A percentile compares a stretch with the other conserved stretches of the same genome.
Evolutionary conservation across 495 filamentous ascomycete genomes (phyloP).

Genomic region (Xeromyces bisporus): DNA sequence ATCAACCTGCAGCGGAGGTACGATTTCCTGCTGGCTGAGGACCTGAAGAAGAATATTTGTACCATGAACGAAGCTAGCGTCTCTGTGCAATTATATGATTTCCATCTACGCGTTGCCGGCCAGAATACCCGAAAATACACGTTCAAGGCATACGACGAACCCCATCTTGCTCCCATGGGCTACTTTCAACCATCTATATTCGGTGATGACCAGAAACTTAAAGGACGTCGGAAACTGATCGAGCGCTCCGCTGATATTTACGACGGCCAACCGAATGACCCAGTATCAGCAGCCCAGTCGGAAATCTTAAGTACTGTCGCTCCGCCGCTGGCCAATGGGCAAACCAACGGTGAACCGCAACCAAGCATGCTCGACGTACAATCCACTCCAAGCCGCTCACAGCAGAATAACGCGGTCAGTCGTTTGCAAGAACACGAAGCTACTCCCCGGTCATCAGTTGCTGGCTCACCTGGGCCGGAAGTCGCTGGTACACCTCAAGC

Average conservation of each 20-base stretch:
- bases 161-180: slow-evolving; percentile 77
- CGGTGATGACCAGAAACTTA: slow-evolving; percentile 60
- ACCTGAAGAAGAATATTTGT: slow-evolving; percentile 78
- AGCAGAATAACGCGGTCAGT: slow-evolving; percentile 25
- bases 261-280: slow-evolving; percentile 79
- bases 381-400: slow-evolving; percentile 25
- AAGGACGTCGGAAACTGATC: slow-evolving; percentile 58
- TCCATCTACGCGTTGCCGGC: slow-evolving; percentile 74
- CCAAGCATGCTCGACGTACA: slow-evolving; percentile 15
- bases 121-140: slow-evolving; percentile 79
- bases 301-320: slow-evolving; percentile 55
- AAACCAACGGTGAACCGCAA: slow-evolving; percentile 17
- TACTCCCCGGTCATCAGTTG: slow-evolving; percentile 69
- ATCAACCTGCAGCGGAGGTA: slow-evolving; percentile 83
- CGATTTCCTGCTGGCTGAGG: slow-evolving; percentile 85
- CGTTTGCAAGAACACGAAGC: slow-evolving; percentile 39
- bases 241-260: slow-evolving; percentile 83
- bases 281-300: slow-evolving; percentile 67
- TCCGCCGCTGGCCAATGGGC: slow-evolving; percentile 31
- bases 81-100: slow-evolving; percentile 63
- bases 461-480: slow-evolving; percentile 75
- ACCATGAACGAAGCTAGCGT: slow-evolving; percentile 75
- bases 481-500: slow-evolving; percentile 48
- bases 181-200: slow-evolving; percentile 79
- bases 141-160: slow-evolving; percentile 92